These are phyloP conservation scores for Ogataea methylovora DNA, from an alignment of 805 yeast genomes.

Conservation along the genomic window DNA sequence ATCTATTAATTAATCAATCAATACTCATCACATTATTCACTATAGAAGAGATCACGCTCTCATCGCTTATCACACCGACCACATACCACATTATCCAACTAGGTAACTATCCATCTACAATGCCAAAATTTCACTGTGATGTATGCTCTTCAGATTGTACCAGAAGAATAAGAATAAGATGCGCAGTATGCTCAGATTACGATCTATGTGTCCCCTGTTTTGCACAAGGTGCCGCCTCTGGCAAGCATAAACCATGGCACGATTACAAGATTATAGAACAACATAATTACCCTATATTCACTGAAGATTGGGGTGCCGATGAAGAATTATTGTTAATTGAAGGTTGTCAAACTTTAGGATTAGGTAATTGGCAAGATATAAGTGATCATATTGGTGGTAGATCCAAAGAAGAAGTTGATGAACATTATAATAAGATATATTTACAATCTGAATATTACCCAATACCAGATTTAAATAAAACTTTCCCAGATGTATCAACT, in stretches of 20 bases:
- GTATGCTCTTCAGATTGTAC: constrained; percentile 96
- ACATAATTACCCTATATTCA: constrained; percentile 88
- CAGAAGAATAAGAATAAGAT: constrained; percentile 78
- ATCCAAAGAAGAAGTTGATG: constrained; percentile 83
- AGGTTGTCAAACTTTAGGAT: constrained; percentile 85
- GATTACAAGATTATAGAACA: constrained; percentile 90
- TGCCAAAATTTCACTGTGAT: constrained; percentile 78
- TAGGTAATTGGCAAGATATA: constrained; percentile 98
- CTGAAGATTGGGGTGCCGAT: constrained; percentile 95
- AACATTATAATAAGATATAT: constrained; percentile 72
- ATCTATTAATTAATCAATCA: too few relatives aligned
- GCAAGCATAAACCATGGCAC: constrained; percentile 90
- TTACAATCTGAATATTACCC: constrained; percentile 72
- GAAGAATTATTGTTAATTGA: constrained; percentile 85
- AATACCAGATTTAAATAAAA: constrained; percentile 74
- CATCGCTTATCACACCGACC: neutral
- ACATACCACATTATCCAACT: too few relatives aligned
- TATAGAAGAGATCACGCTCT: neutral
- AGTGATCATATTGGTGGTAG: constrained; percentile 93
- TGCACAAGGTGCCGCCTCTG: constrained; percentile 72
- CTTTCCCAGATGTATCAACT: constrained; percentile 56
- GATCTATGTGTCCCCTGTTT: constrained; percentile 98
- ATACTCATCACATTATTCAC: neutral
- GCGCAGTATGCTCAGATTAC: constrained; percentile 90
- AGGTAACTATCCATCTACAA: too few relatives aligned